Percentiles rank a stretch among this genome's conserved stretches.
phyloP scores from a whole-genome alignment of 2,329 filamentous ascomycete species.

The Fusarium decemcellulare region DNA sequence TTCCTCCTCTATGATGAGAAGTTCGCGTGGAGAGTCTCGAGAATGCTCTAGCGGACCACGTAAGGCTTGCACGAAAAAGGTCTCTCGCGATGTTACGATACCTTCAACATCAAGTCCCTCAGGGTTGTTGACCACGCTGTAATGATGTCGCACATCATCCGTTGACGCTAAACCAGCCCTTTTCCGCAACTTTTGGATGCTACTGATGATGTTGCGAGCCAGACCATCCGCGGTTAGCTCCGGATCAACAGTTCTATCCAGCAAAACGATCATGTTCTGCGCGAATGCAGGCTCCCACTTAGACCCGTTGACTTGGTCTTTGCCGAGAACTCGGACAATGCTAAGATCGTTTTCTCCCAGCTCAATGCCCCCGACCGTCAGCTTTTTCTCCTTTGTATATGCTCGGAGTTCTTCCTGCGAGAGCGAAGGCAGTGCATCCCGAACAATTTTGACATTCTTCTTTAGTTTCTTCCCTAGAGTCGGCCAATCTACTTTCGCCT shows the following conservation, averaged over 20 bases:
- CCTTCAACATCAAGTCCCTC: neutral
- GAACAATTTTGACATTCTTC: constrained; percentile 88
- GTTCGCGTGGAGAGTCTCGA: neutral
- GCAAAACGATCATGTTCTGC: constrained; percentile 78
- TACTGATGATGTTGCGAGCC: constrained; percentile 85
- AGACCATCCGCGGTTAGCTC: constrained; percentile 87
- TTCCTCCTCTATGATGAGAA: constrained; percentile 5
- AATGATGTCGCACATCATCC: constrained; percentile 76
- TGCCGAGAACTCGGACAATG: constrained; percentile 25
- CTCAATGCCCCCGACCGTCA: constrained; percentile 84
- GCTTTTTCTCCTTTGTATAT: constrained; percentile 78
- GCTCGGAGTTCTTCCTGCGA: constrained; percentile 81
- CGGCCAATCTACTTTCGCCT: constrained; percentile 87
- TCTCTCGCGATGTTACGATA: neutral
- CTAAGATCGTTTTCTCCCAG: constrained; percentile 81
- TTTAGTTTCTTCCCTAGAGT: constrained; percentile 92
- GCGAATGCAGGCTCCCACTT: constrained; percentile 44
- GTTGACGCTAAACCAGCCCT: constrained; percentile 87
- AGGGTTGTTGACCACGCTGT: constrained; percentile 5
- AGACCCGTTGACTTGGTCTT: constrained; percentile 3
- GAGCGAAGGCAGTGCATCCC: constrained; percentile 83
- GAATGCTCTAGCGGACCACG: neutral
- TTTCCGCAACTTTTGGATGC: constrained; percentile 89
- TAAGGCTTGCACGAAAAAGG: neutral
- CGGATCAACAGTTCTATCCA: constrained; percentile 77